Evolutionary conservation across 2,329 filamentous ascomycete species (phyloP), one percentile per base, ranked within the genome.

Genomic region (Grosmannia penicillata): DNA sequence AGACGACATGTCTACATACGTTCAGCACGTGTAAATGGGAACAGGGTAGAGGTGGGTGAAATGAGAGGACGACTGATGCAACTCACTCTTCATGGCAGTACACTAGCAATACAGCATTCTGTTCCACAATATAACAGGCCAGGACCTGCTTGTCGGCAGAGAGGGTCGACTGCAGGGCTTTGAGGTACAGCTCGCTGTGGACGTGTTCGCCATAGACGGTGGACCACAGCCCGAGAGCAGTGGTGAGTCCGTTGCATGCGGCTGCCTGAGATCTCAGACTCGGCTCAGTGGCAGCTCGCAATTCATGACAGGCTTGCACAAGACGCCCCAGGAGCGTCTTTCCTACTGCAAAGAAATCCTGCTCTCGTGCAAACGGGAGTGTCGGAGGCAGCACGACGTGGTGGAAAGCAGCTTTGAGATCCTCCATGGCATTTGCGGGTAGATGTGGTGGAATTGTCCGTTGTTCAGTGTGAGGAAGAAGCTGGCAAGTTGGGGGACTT

Each of bases 41-140:
- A 6, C 8, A 15, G 28, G 21, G 13, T 11, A 27, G 11, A 27
- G 6, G 7, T 1, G 17, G 9, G 7, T 6, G 14, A 10, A 4
- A n/a, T 25, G 11, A 35, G 15, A 35, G 3, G 9, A 26, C 5
- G n/a, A 28, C 27, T 14, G 3, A 21, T 8, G 8, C n/a, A 18
- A 48, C 54, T 48, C 44, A 15, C 48, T 49, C n/a, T 53, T 48
- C 26, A 1, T 42, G 37, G 3, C 49, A 46, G 6, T 49, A 47
- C 9, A 58, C 47, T 19, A 56, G 45, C 6, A 58, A 37, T 5
- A 46, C 56, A 3, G 56, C 51, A 38, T 58, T 58, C 31, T 58
- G 56, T 14, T 41, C 44, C 8, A 32, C 27, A 11, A 47, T 23
- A 15, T 47, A 28, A 2, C 36, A 24, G 8, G 34, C 18, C 4